Base-by-base conservation (phyloP, 306 rosid genomes). In the Begonia peltatifolia region DNA sequence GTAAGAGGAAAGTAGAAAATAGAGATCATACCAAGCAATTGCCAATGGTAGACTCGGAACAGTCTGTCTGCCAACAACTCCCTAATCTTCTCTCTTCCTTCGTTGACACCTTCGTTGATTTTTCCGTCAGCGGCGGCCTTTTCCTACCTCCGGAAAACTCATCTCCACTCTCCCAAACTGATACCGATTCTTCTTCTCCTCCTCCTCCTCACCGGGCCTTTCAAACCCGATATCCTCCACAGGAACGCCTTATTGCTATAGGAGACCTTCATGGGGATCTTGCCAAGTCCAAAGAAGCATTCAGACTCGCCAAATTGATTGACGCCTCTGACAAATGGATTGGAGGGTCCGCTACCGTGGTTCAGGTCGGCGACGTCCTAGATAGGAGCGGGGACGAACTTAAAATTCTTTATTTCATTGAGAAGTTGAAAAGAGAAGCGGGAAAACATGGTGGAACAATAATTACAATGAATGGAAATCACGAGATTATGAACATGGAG, bases 191-290 rank as follows among this genome's bases (percentile, higher is more conserved):
- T 10, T 11, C 50, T n/a, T 8, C 5, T 35, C 17, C 50, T 1
- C 10, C 6, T 10, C 53, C 50, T 1, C 56, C 66, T 10, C 53
- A 38, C 2, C 52, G 68, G 3, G 61, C 51, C 41, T 15, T 73
- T 11, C 82, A 72, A 35, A 89, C 97, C 2, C 60, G 58, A 49
- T 83, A 5, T 71, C 86, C 71, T 47, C 66, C 18, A 53, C 84
- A 12, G 46, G 58, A 36, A 5, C 94, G 95, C 9, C 75, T 90
- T 5, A 56, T 85, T 38, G 97, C 95, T 3, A 59, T 90, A 9
- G 97, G 97, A 12, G 95, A 90, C 46, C 80, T 90, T 61, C 97
- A 90, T 18, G 92, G 94, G n/a, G 95, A 90, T 65, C 77, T 90
- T n/a, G 66, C 73, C 18, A 83, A 81, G 77, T 70, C 95, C 11